Percentiles rank a stretch among this genome's conserved stretches.
Evolutionary conservation across 2,329 filamentous ascomycete genomes (phyloP).

Genomic region (Fusarium incarnatum): DNA sequence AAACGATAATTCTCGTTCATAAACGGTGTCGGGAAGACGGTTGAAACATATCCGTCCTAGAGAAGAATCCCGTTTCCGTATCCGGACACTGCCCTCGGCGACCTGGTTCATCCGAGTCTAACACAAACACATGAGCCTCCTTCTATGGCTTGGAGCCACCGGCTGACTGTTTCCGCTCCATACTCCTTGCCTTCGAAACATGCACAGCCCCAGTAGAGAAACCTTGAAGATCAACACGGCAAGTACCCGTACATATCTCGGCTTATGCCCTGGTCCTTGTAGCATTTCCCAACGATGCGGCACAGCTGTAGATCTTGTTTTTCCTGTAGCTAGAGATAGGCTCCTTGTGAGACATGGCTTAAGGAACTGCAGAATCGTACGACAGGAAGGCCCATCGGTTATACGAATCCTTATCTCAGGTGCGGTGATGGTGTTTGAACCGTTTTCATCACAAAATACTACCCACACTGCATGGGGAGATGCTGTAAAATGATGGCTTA

Average conservation of each 20-base stretch:
- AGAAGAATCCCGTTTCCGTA: slow-evolving; percentile 11
- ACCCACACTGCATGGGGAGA: slow-evolving; percentile 23
- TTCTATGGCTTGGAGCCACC: slow-evolving; percentile 1
- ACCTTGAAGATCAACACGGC: slow-evolving; percentile 27
- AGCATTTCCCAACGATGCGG: slow-evolving; percentile 21
- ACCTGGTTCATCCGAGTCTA: slow-evolving; percentile 8
- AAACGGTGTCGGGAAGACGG: slow-evolving; percentile 7
- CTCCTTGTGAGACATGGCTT: slow-evolving; percentile 35
- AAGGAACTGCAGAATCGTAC: slow-evolving; percentile 37
- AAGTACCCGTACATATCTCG: slow-evolving; percentile 11
- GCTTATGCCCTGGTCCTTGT: slow-evolving; percentile 17
- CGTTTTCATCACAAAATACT: slow-evolving; percentile 10
- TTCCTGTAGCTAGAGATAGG: slow-evolving; percentile 14
- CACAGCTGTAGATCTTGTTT: slow-evolving; percentile 23
- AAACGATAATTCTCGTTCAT: slow-evolving; percentile 10
- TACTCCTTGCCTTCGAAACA: slow-evolving; percentile 10
- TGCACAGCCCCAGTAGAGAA: slow-evolving; percentile 16
- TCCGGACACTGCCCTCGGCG: background rate
- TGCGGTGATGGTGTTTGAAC: slow-evolving; percentile 11
- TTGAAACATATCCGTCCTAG: slow-evolving; percentile 34
- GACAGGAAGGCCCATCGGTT: slow-evolving; percentile 15
- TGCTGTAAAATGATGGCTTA: slow-evolving; percentile 5
- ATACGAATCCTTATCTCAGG: slow-evolving; percentile 16
- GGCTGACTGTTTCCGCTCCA: slow-evolving; percentile 15
- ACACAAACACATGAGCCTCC: background rate